Evolutionary conservation across 2,329 filamentous ascomycete genomes (phyloP).

Genomic region (Coccinonectria pachysandricola): DNA sequence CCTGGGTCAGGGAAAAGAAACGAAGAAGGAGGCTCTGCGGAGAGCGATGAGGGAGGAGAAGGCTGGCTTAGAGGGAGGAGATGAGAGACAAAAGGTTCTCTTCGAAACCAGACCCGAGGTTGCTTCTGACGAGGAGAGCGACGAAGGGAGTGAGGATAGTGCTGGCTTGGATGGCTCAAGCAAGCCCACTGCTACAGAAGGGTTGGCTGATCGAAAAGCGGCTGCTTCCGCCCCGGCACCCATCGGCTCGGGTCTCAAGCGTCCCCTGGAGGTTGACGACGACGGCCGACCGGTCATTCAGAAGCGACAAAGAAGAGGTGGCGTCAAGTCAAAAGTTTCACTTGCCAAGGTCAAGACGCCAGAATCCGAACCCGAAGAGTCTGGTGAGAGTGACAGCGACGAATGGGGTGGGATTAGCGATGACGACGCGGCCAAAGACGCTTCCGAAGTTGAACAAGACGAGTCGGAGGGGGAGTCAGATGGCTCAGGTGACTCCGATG

Average conservation of each 20-base stretch:
- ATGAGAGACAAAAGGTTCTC: slow-evolving; percentile 43
- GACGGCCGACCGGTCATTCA: slow-evolving; percentile 73
- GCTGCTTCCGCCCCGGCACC: slow-evolving; percentile 2
- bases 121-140: slow-evolving; percentile 17
- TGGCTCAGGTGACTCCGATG: slow-evolving; percentile 16
- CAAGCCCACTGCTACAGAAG: slow-evolving; percentile 2
- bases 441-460: slow-evolving; percentile 19
- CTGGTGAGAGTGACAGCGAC: slow-evolving; percentile 23
- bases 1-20: slow-evolving; percentile 62
- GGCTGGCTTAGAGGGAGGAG: slow-evolving; percentile 49
- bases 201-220: slow-evolving; percentile 4
- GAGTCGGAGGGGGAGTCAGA: slow-evolving; percentile 23
- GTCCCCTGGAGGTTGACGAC: slow-evolving; percentile 71
- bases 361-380: slow-evolving; percentile 26
- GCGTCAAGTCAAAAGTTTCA: slow-evolving; percentile 45
- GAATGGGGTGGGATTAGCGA: slow-evolving; percentile 56
- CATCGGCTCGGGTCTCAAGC: slow-evolving; percentile 73
- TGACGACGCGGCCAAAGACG: slow-evolving; percentile 26
- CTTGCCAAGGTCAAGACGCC: slow-evolving; percentile 28
- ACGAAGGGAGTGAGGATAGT: slow-evolving; percentile 9
- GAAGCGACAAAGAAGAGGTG: slow-evolving; percentile 65
- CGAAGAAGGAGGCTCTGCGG: slow-evolving; percentile 57
- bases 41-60: slow-evolving; percentile 54
- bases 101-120: slow-evolving; percentile 31
- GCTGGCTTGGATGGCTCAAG: slow-evolving; percentile 2